Evolutionary conservation across 257 asterid genomes (phyloP).

Genomic region (Haberlea rhodopensis): DNA sequence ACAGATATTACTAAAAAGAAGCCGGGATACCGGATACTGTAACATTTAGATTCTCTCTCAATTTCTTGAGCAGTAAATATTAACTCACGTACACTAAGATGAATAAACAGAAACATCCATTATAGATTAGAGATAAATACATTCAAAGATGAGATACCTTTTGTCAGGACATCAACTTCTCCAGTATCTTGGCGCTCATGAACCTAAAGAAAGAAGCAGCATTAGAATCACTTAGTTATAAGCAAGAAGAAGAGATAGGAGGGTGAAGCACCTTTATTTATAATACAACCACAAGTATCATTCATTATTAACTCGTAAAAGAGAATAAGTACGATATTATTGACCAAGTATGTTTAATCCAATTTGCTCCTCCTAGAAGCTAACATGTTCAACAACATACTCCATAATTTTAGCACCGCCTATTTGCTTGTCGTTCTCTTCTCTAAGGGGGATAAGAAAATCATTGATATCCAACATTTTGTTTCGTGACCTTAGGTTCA

Average conservation of each 20-base stretch:
- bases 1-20: conserved; percentile 3
- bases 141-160: conserved; percentile 49
- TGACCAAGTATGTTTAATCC: background rate
- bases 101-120: background rate
- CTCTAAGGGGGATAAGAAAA: background rate
- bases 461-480: conserved; percentile 5
- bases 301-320: background rate
- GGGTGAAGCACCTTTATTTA: conserved; percentile 8
- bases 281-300: conserved; percentile 15
- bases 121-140: background rate
- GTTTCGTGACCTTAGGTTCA: conserved; percentile 15
- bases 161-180: conserved; percentile 93
- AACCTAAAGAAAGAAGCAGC: conserved; percentile 53
- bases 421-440: background rate
- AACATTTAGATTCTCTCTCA: background rate
- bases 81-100: conserved; percentile 7
- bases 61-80: no score
- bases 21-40: background rate
- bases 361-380: no score
- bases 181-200: conserved; percentile 87
- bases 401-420: background rate
- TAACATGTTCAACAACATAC: background rate
- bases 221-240: background rate
- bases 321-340: no score
- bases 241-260: conserved; percentile 1